A percentile compares a stretch with the other conserved stretches of the same genome.
phyloP scores from a whole-genome alignment of 306 rosid genomes.

The Adenanthera pavonina region DNA sequence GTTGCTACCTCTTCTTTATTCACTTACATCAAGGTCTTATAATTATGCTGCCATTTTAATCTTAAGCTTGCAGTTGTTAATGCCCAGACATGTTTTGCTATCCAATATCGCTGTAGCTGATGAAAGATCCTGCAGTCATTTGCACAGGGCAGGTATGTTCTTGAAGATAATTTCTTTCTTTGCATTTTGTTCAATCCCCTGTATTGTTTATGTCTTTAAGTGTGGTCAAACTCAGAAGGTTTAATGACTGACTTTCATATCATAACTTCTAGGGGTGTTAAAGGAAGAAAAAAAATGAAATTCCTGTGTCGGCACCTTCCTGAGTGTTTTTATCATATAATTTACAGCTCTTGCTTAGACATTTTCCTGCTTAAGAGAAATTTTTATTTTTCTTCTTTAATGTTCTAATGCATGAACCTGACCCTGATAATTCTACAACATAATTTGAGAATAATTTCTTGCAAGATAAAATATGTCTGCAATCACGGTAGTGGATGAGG shows the following conservation, averaged over 20 bases:
- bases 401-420: background rate
- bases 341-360: no score
- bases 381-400: no score
- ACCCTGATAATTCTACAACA: background rate
- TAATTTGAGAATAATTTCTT: background rate
- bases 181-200: background rate
- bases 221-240: background rate
- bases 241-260: background rate
- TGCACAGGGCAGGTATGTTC: conserved; percentile 84
- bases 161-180: background rate
- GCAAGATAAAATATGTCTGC: background rate
- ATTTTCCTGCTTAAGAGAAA: no score
- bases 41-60: conserved; percentile 4
- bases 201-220: background rate
- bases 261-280: conserved; percentile 8
- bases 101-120: conserved; percentile 83
- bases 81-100: conserved; percentile 83
- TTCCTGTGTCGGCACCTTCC: no score
- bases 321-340: no score
- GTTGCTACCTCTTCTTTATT: background rate
- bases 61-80: conserved; percentile 63
- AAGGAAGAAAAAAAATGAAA: background rate
- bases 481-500: background rate
- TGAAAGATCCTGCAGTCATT: conserved; percentile 88
- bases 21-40: no score